Evolutionary conservation across 768 basidiomycete genomes (phyloP), one percentile per base, ranked within the genome.

Genomic region (Termitomyces sp.): DNA sequence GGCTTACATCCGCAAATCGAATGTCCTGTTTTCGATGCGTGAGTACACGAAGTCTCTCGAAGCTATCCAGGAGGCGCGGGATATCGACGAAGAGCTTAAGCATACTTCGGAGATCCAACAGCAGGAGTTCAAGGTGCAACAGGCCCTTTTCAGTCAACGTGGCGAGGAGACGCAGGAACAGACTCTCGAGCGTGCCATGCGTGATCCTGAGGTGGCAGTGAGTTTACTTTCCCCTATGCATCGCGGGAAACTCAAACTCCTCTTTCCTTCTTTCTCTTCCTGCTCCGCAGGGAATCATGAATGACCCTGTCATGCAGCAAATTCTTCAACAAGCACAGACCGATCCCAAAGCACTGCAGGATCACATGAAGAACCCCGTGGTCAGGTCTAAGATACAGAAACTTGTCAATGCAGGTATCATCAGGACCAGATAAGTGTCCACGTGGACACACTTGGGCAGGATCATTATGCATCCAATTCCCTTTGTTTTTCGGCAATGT

Each of bases 141-240:
- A 84, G 72, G 93, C 92, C 28, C 70, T 95, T 57, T 89, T 85
- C 70, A 78, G 78, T 51, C 86, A 97, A 70, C 85, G 94, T 16
- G 82, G 86, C 20, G 85, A 80, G 46, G 96, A 99, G 76, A 85
- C 86, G 8, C 94, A 98, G 69, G 95, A 98, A 70, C 84, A 99
- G 78, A 93, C 95, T 20, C 77, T 97, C 63, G 83, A 89, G 66
- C 83, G 96, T 53, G 97, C 96, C 8, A 97, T 98, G 95, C 83
- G 93, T 56, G 97, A 99, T 78, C 97, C 97, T 13, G 97, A 97
- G 75, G 82, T 98, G 55, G 91, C 89, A 64, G 90, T 93, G 76
- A 66, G 90, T 81, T 81, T 13, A 5, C 53, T 18, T 33, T 5
- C 48, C 38, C 64, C 58, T 56, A 14, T 54, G 1, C n/a, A 41